Evolutionary conservation across 2,329 filamentous ascomycete species (phyloP).

Genomic region (Neophaeococcomyces aloes): DNA sequence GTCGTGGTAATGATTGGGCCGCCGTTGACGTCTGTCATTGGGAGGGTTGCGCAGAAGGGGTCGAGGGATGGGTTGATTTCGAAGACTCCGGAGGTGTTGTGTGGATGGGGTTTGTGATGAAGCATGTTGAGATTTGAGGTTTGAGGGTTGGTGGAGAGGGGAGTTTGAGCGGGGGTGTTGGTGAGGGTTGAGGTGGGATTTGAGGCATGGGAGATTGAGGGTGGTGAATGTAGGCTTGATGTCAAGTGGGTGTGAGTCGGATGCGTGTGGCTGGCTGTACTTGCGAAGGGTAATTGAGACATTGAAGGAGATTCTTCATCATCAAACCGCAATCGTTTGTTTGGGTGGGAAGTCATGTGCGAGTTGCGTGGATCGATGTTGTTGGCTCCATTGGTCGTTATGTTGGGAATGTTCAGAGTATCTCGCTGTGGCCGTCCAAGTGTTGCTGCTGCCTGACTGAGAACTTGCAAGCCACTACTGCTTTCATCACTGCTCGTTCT

Average conservation of each 20-base stretch:
- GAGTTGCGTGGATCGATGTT: background rate
- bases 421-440: background rate
- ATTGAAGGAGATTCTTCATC: background rate
- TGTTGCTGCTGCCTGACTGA: conserved; percentile 20
- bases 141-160: background rate
- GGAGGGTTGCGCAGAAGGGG: conserved; percentile 3
- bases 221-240: background rate
- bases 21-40: background rate
- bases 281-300: background rate
- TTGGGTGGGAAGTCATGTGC: background rate
- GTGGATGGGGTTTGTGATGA: background rate
- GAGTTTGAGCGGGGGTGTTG: conserved; percentile 7
- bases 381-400: background rate
- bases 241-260: background rate
- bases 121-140: background rate
- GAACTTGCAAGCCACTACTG: conserved; percentile 13
- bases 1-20: background rate
- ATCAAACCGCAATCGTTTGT: background rate
- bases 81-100: conserved; percentile 2
- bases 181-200: conserved; percentile 1
- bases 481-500: background rate
- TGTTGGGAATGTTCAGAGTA: background rate
- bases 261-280: background rate
- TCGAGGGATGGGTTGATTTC: conserved; percentile 7
- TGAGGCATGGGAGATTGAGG: conserved; percentile 1